phyloP scores from a whole-genome alignment of 225 moss, liverwort and hornwort genomes.

The Bryoerythrophyllum caledonicum region DNA sequence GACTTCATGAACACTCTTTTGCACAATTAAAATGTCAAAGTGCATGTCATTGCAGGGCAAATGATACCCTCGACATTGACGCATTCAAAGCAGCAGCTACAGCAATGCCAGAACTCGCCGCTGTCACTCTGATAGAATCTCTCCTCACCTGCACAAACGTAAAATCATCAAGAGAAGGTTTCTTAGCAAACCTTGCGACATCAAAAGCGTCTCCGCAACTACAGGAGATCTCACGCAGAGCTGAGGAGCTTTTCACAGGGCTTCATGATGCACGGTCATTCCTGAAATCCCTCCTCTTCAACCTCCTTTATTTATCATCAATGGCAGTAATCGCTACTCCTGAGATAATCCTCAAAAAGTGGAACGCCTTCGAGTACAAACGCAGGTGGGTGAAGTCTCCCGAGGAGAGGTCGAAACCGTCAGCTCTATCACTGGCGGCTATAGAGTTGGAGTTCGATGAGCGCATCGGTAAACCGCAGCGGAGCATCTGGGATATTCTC shows the following conservation, averaged over 20 bases:
- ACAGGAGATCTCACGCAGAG: slow-evolving; percentile 25
- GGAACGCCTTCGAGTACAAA: slow-evolving; percentile 45
- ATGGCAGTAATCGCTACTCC: slow-evolving; percentile 29
- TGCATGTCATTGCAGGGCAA: slow-evolving; percentile 21
- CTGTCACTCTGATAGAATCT: slow-evolving; percentile 39
- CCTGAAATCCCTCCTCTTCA: slow-evolving; percentile 24
- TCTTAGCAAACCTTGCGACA: slow-evolving; percentile 33
- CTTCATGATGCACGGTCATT: neutral
- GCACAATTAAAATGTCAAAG: too few species aligned
- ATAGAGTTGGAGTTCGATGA: slow-evolving; percentile 48
- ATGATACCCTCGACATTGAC: slow-evolving; percentile 19
- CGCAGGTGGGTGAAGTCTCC: slow-evolving; percentile 28
- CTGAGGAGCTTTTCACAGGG: slow-evolving; percentile 21
- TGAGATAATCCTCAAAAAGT: slow-evolving; percentile 32
- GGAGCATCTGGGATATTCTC: slow-evolving; percentile 36
- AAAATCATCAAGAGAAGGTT: slow-evolving; percentile 17
- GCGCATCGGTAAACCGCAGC: slow-evolving; percentile 24
- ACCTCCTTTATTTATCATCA: slow-evolving; percentile 29
- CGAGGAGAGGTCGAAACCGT: slow-evolving; percentile 11
- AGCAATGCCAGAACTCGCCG: slow-evolving; percentile 51
- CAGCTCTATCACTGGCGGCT: slow-evolving; percentile 35
- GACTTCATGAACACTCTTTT: neutral
- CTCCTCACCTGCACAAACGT: slow-evolving; percentile 25
- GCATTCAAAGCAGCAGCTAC: slow-evolving; percentile 35
- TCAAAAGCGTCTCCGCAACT: slow-evolving; percentile 26